Percentiles rank a stretch among this genome's conserved stretches.
These are phyloP conservation scores for Phytophthora ramorum DNA, from an alignment of 352 stramenopile genomes.

Conservation along the genomic window DNA sequence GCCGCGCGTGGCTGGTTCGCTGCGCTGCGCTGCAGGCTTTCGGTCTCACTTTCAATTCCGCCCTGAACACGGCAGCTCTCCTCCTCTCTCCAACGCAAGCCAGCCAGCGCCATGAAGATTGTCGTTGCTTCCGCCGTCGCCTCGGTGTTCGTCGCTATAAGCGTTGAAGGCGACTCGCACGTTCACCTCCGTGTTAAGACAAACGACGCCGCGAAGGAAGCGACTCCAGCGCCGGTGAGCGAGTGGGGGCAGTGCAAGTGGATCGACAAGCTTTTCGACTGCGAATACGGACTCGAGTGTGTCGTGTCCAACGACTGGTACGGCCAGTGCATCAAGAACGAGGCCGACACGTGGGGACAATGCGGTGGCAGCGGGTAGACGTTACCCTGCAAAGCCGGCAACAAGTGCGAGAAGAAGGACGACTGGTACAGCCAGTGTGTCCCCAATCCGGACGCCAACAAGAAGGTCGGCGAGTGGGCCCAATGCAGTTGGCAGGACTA, in stretches of 20 bases:
- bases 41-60: conserved; percentile 12
- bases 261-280: conserved; percentile 23
- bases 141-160: not conserved
- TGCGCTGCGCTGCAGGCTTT: not conserved
- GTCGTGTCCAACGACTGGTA: conserved; percentile 21
- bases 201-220: not conserved
- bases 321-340: conserved; percentile 18
- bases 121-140: not conserved
- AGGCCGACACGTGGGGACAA: conserved; percentile 27
- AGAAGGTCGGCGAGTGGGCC: conserved; percentile 24
- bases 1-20: no score
- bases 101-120: conserved; percentile 5
- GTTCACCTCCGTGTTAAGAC: conserved; percentile 11
- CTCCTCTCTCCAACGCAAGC: not conserved
- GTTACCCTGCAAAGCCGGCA: conserved; percentile 19
- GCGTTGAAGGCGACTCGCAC: not conserved
- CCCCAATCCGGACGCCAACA: conserved; percentile 9
- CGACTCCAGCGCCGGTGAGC: not conserved
- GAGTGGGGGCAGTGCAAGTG: conserved; percentile 28
- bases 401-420: conserved; percentile 31
- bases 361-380: conserved; percentile 34
- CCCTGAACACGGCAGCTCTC: not conserved
- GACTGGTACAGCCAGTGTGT: conserved; percentile 35
- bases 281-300: conserved; percentile 17
- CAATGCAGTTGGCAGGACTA: conserved; percentile 26